Evolutionary conservation across 2,329 filamentous ascomycete species (phyloP).

Genomic region (Fusarium austroafricanum): DNA sequence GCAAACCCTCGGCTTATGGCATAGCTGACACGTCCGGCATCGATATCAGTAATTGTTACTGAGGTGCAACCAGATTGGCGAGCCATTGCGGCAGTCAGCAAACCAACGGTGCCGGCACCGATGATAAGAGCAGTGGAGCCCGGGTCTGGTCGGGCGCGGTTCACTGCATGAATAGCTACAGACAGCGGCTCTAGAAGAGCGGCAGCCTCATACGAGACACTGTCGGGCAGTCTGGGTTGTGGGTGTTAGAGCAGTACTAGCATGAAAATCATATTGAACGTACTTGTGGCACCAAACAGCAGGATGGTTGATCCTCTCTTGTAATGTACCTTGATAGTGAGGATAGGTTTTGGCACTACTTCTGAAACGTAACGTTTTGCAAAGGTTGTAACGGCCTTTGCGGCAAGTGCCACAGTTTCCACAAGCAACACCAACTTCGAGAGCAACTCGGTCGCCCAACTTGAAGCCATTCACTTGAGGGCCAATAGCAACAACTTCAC

Average conservation of each 20-base stretch:
- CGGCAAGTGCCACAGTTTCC: constrained; percentile 63
- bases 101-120: constrained; percentile 72
- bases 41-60: constrained; percentile 71
- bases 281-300: constrained; percentile 72
- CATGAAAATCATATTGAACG: constrained; percentile 34
- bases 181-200: constrained; percentile 71
- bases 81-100: constrained; percentile 72
- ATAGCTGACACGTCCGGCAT: constrained; percentile 69
- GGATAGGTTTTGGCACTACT: constrained; percentile 72
- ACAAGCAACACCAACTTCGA: constrained; percentile 68
- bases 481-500: constrained; percentile 67
- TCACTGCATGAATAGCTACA: constrained; percentile 71
- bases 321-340: constrained; percentile 71
- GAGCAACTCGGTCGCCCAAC: constrained; percentile 68
- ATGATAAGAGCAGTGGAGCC: constrained; percentile 70
- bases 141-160: constrained; percentile 63
- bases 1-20: constrained; percentile 69
- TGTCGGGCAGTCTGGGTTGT: constrained; percentile 66
- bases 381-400: constrained; percentile 70
- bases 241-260: constrained; percentile 10
- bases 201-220: constrained; percentile 68
- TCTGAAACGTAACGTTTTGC: constrained; percentile 70
- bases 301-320: constrained; percentile 72
- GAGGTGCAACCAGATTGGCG: constrained; percentile 68
- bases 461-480: constrained; percentile 63